Percentiles rank a stretch among this genome's conserved stretches.
phyloP scores from a whole-genome alignment of 805 yeast genomes.

The Kuraishia borneana region DNA sequence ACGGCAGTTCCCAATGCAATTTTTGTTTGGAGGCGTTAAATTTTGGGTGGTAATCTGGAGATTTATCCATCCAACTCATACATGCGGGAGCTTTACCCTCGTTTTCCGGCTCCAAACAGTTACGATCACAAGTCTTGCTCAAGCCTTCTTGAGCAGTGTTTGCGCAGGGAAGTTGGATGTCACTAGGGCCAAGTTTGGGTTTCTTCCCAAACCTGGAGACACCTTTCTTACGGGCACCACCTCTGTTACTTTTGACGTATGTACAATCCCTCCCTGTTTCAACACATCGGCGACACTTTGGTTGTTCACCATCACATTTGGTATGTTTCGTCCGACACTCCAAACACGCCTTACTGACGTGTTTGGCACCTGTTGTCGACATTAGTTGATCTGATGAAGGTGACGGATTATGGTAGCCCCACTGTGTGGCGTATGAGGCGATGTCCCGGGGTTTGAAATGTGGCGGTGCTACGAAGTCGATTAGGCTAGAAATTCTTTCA shows the following conservation, averaged over 20 bases:
- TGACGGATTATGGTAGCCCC: background rate
- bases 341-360: slow-evolving; percentile 36
- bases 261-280: slow-evolving; percentile 25
- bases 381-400: background rate
- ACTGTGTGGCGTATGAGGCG: background rate
- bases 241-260: slow-evolving; percentile 40
- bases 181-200: background rate
- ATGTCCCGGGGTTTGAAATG: background rate
- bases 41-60: slow-evolving; percentile 12
- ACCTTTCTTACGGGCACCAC: slow-evolving; percentile 43
- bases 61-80: slow-evolving; percentile 6
- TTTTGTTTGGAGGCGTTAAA: slow-evolving; percentile 19
- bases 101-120: slow-evolving; percentile 16
- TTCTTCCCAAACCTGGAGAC: slow-evolving; percentile 15
- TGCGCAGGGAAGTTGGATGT: slow-evolving; percentile 16
- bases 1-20: slow-evolving; percentile 12
- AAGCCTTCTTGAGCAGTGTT: slow-evolving; percentile 11
- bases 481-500: background rate
- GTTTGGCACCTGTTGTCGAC: too few relatives aligned
- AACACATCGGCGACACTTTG: slow-evolving; percentile 31
- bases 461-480: background rate
- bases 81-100: slow-evolving; percentile 18
- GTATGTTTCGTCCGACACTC: slow-evolving; percentile 40
- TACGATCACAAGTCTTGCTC: slow-evolving; percentile 11
- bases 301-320: slow-evolving; percentile 37